Base-by-base conservation (phyloP, 805 yeast genomes). In the Zygoascus tannicola region DNA sequence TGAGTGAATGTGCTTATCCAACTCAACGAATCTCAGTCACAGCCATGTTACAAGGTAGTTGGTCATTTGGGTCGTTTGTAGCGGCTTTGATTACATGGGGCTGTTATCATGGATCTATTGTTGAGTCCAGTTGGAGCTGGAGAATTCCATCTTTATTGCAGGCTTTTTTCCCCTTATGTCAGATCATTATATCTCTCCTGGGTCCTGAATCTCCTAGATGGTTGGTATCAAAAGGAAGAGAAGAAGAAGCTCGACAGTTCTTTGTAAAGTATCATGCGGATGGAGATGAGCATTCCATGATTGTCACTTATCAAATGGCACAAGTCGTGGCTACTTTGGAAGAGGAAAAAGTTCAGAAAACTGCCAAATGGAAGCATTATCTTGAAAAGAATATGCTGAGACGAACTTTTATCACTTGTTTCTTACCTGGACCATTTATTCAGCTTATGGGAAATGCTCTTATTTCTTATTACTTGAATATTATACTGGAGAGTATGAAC, bases 81-180 rank as follows among this genome's bases (percentile, higher is more conserved):
- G 74, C 78, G 5, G 73, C 75, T 15, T 26, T 44, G 36, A 18
- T 80, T 46, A 83, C 78, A 58, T 81, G 74, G 57, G 87, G 86
- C 28, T 67, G 79, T 23, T 77, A 80, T 10, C 80, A 75, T 56
- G 19, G 15, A 4, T 4, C 23, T 22, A 74, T 75, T 19, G 35
- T 49, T 39, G 41, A 43, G 43, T 26, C 45, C 15, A 51, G 52
- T 5, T 64, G 69, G 22, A 68, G 78, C 18, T 82, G 88, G 86
- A 75, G 90, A 67, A 70, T 82, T 57, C 88, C 90, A 12, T 73
- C 81, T 47, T 79, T 83, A 1, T 63, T 81, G 53, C 92, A 83
- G 66, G 67, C 76, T 45, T 50, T 80, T 32, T 80, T 80, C 57
- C 44, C 84, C 41, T 62, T 82, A 32, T 26, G 30, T 12, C 30